A percentile compares a stretch with the other conserved stretches of the same genome.
These are phyloP conservation scores for Ceratobasidium sp. DNA, from an alignment of 1,284 basidiomycete species.

Conservation along the genomic window DNA sequence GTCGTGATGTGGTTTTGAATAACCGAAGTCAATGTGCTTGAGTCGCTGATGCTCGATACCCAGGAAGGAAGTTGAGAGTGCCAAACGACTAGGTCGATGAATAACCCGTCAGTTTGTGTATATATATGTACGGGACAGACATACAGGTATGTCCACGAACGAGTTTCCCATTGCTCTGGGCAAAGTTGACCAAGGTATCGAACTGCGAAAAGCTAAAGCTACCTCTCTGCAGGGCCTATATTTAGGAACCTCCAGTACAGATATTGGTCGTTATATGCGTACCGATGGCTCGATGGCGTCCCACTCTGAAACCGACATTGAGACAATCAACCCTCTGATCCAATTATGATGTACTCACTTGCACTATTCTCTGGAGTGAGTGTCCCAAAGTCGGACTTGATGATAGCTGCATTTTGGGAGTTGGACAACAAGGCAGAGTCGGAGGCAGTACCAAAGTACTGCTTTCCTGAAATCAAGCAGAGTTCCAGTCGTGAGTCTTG, in stretches of 20 bases:
- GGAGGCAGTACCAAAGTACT: conserved; percentile 32
- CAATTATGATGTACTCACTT: conserved; percentile 46
- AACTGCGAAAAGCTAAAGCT: conserved; percentile 29
- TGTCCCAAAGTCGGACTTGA: conserved; percentile 49
- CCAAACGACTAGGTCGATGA: conserved; percentile 16
- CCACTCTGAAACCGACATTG: conserved; percentile 31
- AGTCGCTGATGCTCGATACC: conserved; percentile 27
- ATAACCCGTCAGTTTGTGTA: background rate
- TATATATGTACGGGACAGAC: background rate
- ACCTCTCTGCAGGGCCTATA: too few species aligned
- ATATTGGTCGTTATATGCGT: background rate
- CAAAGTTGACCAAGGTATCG: conserved; percentile 29
- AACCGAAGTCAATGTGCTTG: conserved; percentile 14
- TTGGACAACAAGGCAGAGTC: conserved; percentile 43
- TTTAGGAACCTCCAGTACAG: too few species aligned
- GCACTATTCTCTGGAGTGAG: conserved; percentile 38
- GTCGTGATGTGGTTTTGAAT: conserved; percentile 34
- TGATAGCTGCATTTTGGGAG: conserved; percentile 47
- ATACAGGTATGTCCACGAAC: conserved; percentile 32
- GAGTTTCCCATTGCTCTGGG: conserved; percentile 29
- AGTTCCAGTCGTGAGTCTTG: background rate
- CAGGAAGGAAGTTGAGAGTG: conserved; percentile 28
- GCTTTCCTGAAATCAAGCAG: conserved; percentile 4
- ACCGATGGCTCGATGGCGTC: conserved; percentile 42
- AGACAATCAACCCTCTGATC: background rate